A percentile compares a stretch with the other conserved stretches of the same genome.
These are phyloP conservation scores for Taiwanofungus camphoratus DNA, from an alignment of 1,284 basidiomycete genomes.

Conservation along the genomic window DNA sequence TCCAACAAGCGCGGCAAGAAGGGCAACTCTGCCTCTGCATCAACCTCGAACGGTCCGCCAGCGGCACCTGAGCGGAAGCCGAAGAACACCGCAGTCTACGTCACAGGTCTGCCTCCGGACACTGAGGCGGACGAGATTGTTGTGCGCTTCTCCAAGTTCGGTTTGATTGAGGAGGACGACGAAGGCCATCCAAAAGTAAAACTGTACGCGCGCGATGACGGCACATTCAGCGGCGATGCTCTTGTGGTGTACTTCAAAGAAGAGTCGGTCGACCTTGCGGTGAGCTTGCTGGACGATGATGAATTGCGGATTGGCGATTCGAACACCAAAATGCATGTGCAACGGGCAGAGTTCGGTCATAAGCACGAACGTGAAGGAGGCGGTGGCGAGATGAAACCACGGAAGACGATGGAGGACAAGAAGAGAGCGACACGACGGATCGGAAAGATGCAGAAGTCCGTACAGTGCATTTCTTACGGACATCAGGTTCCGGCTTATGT, in stretches of 20 bases:
- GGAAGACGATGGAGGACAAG: slow-evolving; percentile 71
- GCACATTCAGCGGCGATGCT: slow-evolving; percentile 93
- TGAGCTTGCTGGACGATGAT: slow-evolving; percentile 88
- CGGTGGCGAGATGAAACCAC: slow-evolving; percentile 36
- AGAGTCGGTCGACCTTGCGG: slow-evolving; percentile 84
- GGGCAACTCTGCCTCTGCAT: slow-evolving; percentile 34
- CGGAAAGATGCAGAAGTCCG: slow-evolving; percentile 86
- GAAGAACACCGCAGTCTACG: slow-evolving; percentile 91
- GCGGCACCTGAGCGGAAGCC: slow-evolving; percentile 47
- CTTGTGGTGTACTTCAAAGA: slow-evolving; percentile 97
- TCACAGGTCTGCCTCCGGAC: slow-evolving; percentile 81
- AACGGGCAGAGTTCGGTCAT: slow-evolving; percentile 80
- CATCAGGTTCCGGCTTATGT: not conserved
- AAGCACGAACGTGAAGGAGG: slow-evolving; percentile 36
- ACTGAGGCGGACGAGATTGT: slow-evolving; percentile 73
- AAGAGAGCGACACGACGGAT: slow-evolving; percentile 77
- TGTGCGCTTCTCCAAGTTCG: slow-evolving; percentile 83
- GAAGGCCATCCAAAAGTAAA: slow-evolving; percentile 86
- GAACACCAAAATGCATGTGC: slow-evolving; percentile 74
- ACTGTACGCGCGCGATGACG: slow-evolving; percentile 87
- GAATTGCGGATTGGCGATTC: slow-evolving; percentile 83
- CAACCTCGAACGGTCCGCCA: slow-evolving; percentile 4
- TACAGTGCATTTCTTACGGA: slow-evolving; percentile 6
- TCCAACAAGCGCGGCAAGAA: slow-evolving; percentile 64
- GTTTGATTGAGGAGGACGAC: slow-evolving; percentile 90